Evolutionary conservation across 1,284 basidiomycete species (phyloP), one percentile per base, ranked within the genome.

Genomic region (Xerocomus amazonicus): DNA sequence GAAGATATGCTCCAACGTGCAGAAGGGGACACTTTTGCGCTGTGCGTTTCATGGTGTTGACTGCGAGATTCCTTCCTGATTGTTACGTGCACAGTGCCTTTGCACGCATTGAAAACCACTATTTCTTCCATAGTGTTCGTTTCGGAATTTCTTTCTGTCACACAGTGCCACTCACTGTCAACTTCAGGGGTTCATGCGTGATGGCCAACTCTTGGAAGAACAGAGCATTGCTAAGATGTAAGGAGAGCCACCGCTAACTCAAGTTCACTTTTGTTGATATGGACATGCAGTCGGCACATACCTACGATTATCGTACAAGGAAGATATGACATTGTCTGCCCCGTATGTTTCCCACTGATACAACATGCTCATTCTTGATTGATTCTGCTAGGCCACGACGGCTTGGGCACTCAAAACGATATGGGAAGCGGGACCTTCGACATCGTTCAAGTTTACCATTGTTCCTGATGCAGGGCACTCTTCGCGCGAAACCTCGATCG

Each of bases 401-500:
- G 90, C 91, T 9, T 86, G 80, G 64, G 81, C 76, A 7, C 73
- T 94, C 45, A 90, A 92, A 76, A 87, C 87, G 72, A 81, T 74
- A 4, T 94, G 89, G 81, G 90, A 92, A 3, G 89, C 94, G 61
- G 73, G 84, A 16, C 80, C 81, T n/a, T 48, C 35, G 17, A 33
- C 3, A 19, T 60, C 51, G 4, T 59, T 67, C 53, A 57, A 42
- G 41, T 67, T 94, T 16, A 75, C 83, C 58, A 79, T 97, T 40
- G 84, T 96, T 16, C 84, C 88, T n/a, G 91, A 95, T 68, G 93
- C 93, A 5, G 94, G 94, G 0, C 94, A 97, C 67, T 92, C 88
- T 17, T 80, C 91, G 17, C 81, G 85, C 42, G 94, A 97, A 70
- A 68, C 76, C 0, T 89, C 87, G 5, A 94, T 77, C 16, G 72